Evolutionary conservation across 1,284 basidiomycete genomes (phyloP).

Genomic region (Trametes polyzona): DNA sequence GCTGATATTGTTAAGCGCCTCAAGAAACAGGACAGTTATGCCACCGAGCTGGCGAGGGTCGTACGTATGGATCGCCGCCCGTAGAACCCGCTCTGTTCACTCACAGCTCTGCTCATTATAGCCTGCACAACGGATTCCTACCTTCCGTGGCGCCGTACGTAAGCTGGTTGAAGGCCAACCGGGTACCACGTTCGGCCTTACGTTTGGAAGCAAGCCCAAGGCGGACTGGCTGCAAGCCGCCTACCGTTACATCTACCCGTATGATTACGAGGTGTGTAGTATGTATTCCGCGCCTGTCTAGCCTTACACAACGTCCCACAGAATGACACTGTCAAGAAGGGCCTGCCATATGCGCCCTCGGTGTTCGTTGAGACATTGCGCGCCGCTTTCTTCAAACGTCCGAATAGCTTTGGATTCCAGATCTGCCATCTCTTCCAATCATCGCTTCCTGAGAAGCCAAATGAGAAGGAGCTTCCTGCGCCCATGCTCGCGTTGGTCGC

Average conservation of each 20-base stretch:
- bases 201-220: background rate
- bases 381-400: constrained; percentile 1
- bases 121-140: background rate
- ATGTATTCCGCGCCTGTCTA: background rate
- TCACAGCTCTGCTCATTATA: background rate
- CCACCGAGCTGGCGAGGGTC: background rate
- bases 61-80: too few species aligned
- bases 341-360: background rate
- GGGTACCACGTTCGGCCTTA: background rate
- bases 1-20: background rate
- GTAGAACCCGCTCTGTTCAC: too few species aligned
- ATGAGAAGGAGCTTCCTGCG: constrained; percentile 17
- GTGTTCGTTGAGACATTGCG: constrained; percentile 5
- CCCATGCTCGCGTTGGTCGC: constrained; percentile 11
- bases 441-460: background rate
- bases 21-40: background rate
- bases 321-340: background rate
- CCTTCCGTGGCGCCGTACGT: background rate
- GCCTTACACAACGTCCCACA: background rate
- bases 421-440: background rate
- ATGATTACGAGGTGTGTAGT: background rate
- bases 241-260: constrained; percentile 1
- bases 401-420: background rate
- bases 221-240: background rate
- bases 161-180: background rate